phyloP scores from a whole-genome alignment of 1,284 basidiomycete species.

The Trichosporon sp. region DNA sequence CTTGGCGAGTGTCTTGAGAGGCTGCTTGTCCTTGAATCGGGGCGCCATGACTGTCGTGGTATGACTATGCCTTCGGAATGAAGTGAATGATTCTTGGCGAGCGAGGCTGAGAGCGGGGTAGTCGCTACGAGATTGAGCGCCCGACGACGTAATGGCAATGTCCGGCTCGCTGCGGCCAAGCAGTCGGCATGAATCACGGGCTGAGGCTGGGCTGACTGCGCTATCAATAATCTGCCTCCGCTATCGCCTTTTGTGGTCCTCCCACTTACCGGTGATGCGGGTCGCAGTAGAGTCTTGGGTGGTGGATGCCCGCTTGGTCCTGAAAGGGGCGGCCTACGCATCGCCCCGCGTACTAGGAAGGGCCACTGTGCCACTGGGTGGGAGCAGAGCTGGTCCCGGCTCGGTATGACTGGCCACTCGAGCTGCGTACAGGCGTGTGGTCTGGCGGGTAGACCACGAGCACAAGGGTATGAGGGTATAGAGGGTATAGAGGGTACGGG shows the following conservation, averaged over 20 bases:
- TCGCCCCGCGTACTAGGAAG: neutral
- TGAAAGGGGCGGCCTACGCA: neutral
- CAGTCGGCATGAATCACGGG: neutral
- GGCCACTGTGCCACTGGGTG: too few species aligned
- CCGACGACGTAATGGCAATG: neutral
- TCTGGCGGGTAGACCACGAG: too few species aligned
- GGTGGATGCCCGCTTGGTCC: neutral
- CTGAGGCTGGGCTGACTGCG: neutral
- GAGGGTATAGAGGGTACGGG: too few species aligned
- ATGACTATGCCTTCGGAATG: neutral
- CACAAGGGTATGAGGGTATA: neutral
- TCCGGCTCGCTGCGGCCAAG: neutral
- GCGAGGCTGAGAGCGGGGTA: neutral
- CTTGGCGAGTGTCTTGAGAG: conserved; percentile 42
- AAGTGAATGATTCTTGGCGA: too few species aligned
- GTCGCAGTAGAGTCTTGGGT: neutral
- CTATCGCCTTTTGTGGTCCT: neutral
- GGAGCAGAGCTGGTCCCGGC: too few species aligned
- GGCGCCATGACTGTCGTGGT: conserved; percentile 16
- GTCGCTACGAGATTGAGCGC: too few species aligned
- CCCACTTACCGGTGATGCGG: too few species aligned
- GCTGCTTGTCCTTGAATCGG: conserved; percentile 39
- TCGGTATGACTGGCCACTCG: too few species aligned
- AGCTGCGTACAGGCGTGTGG: too few species aligned
- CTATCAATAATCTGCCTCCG: neutral